Evolutionary conservation across 768 basidiomycete genomes (phyloP).

Genomic region (Xerocomellus amylosporus): DNA sequence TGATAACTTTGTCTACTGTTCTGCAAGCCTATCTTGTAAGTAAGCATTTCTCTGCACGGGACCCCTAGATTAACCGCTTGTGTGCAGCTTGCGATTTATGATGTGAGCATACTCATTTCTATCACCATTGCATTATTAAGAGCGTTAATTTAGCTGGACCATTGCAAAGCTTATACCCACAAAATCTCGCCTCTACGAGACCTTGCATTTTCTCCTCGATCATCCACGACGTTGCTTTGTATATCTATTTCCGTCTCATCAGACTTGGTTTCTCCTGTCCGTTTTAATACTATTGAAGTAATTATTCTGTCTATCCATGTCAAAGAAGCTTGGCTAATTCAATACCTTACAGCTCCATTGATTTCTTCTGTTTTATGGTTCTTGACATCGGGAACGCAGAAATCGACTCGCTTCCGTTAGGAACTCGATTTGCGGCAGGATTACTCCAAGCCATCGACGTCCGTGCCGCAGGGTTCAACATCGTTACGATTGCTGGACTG

Average conservation of each 20-base stretch:
- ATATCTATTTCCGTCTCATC: conserved; percentile 88
- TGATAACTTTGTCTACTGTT: not conserved
- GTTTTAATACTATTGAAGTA: conserved; percentile 71
- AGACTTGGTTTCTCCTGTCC: conserved; percentile 86
- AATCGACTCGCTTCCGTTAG: conserved; percentile 66
- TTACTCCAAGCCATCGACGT: conserved; percentile 79
- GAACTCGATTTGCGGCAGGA: conserved; percentile 68
- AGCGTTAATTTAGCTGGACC: conserved; percentile 57
- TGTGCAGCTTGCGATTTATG: conserved; percentile 65
- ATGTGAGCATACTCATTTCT: conserved; percentile 55
- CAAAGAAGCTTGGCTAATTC: not conserved
- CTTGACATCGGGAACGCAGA: conserved; percentile 79
- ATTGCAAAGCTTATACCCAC: conserved; percentile 58
- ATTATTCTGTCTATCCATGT: not conserved
- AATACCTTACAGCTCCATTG: conserved; percentile 51
- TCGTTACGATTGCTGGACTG: conserved; percentile 67
- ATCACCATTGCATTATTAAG: not conserved
- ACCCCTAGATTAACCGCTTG: not conserved
- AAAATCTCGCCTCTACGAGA: conserved; percentile 65
- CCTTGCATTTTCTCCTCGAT: conserved; percentile 87
- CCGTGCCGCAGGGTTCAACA: conserved; percentile 82
- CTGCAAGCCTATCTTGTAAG: conserved; percentile 81
- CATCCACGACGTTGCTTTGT: conserved; percentile 92
- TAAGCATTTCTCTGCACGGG: conserved; percentile 9
- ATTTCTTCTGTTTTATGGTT: conserved; percentile 89